Evolutionary conservation across 1,284 basidiomycete genomes (phyloP).

Genomic region (Irpex rosettiformis): DNA sequence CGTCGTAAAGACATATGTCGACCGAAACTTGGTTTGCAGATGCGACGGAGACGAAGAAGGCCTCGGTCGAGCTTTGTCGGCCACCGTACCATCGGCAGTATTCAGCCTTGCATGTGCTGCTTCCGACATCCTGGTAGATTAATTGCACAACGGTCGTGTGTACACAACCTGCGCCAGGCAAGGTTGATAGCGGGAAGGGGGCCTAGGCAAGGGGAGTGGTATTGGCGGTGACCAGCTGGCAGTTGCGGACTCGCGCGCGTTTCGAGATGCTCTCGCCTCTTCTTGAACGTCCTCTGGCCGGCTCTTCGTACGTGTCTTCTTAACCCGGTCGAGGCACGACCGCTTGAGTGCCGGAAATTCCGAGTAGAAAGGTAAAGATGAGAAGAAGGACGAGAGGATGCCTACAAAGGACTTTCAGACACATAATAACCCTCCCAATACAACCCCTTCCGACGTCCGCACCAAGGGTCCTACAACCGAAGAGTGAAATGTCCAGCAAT

Average conservation of each 20-base stretch:
- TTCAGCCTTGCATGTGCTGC: not conserved
- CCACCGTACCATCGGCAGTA: not conserved
- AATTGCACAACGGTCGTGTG: not conserved
- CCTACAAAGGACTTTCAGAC: not conserved
- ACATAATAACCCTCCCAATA: not conserved
- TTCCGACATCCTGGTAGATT: not conserved
- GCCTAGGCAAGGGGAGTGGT: not conserved
- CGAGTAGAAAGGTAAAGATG: not conserved
- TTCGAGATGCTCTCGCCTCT: too few species aligned
- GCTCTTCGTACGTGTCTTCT: not conserved
- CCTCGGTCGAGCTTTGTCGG: not conserved
- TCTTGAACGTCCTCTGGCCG: too few species aligned
- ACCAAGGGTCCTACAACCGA: not conserved
- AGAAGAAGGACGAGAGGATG: not conserved
- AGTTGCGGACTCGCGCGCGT: too few species aligned
- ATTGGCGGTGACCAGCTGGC: too few species aligned
- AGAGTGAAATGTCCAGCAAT: not conserved
- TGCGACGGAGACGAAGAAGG: not conserved
- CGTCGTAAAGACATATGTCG: slow-evolving; percentile 1
- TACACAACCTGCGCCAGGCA: not conserved
- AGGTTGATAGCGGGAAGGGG: not conserved
- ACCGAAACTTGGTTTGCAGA: not conserved
- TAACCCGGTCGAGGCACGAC: not conserved
- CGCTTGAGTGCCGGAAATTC: not conserved
- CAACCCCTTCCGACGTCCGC: not conserved